A percentile compares a stretch with the other conserved stretches of the same genome.
Evolutionary conservation across 257 asterid species (phyloP).

Genomic region (Salvia miltiorrhiza): DNA sequence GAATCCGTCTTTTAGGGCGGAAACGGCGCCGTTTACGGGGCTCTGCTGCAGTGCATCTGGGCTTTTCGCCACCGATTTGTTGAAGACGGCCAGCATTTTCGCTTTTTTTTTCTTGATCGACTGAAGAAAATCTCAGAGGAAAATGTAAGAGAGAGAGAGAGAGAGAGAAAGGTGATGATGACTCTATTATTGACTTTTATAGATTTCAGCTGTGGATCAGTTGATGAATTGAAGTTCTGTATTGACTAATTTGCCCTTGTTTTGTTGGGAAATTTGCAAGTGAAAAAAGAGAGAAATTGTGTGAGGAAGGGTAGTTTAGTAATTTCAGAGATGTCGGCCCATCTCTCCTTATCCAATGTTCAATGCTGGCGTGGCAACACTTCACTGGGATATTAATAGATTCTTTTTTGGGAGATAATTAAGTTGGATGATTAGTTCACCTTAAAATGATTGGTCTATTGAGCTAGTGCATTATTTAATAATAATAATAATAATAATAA

Average conservation of each 20-base stretch:
- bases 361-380: conserved; percentile 14
- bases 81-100: conserved; percentile 66
- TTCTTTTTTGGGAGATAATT: not conserved
- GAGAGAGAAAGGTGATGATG: not conserved
- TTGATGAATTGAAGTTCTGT: not conserved
- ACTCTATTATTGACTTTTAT: not conserved
- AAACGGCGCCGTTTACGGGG: conserved; percentile 34
- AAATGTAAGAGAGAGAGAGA: not conserved
- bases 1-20: conserved; percentile 62
- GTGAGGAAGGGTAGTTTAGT: not conserved
- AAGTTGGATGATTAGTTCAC: not conserved
- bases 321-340: not conserved
- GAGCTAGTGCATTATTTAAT: not conserved
- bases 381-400: not conserved
- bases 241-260: not conserved
- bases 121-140: not conserved
- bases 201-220: conserved; percentile 1
- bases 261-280: not conserved
- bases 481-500: not conserved
- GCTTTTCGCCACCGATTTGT: conserved; percentile 72
- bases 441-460: not conserved
- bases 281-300: not conserved
- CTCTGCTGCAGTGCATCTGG: conserved; percentile 71
- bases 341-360: conserved; percentile 8
- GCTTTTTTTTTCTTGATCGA: not conserved